Evolutionary conservation across 2,329 filamentous ascomycete genomes (phyloP), one percentile per base, ranked within the genome.

Genomic region (Fusarium pilosicola): DNA sequence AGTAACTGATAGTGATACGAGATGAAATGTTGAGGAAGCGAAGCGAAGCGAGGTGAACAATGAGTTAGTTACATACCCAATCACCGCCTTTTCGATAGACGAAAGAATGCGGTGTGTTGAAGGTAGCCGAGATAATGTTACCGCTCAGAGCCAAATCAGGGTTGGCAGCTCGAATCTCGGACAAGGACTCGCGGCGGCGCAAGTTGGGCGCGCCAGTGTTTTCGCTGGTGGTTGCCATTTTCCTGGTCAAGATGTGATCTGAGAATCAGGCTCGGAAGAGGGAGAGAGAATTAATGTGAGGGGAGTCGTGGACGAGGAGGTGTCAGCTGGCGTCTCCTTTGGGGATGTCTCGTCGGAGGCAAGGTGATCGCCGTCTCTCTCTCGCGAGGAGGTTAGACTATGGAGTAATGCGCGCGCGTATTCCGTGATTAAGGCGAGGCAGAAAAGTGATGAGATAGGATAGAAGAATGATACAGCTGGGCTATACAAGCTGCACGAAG

Each of bases 111-210:
- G 90, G 89, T 70, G 90, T 88, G 69, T 88, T 91, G 76, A 92
- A 92, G 24, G 89, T 91, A 26, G 88, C 89, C 5, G 90, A 92
- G 74, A 92, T 91, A 75, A 92, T 87, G 80, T 89, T 91, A n/a
- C 90, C 90, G 71, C 86, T 91, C 57, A 92, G 83, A 36, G 84
- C 83, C 49, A 92, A 80, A 68, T 89, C 86, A 14, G 89, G 89
- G 74, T 89, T 87, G 62, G 85, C 86, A 63, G 86, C 84, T 76
- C 86, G 85, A 70, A 90, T 86, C 59, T 91, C 88, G 32, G 85
- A 83, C 60, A 91, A 80, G 41, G 88, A 89, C 75, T 89, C 85
- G 64, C 83, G 84, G 54, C 81, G 83, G 66, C 84, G 85, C 81
- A 84, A 85, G 57, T 79, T 59, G 63, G 74, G 63, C 51, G 68